These are phyloP conservation scores for Colletotrichum lentis DNA, from an alignment of 2,329 filamentous ascomycete genomes.

Conservation along the genomic window DNA sequence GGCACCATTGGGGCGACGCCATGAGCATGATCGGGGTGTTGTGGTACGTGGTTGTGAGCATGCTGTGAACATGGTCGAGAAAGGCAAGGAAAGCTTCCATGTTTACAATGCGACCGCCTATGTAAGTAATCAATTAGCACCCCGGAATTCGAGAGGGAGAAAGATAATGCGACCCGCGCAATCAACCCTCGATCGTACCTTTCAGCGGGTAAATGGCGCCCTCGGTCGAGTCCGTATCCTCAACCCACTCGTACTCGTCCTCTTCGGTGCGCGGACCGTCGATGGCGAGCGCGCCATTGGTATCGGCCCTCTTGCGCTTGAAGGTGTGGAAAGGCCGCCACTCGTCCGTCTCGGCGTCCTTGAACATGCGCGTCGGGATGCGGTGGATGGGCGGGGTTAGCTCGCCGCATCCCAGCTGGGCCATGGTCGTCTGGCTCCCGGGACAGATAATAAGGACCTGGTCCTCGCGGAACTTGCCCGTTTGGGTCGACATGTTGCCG, in stretches of 20 bases:
- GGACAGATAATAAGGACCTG: constrained; percentile 77
- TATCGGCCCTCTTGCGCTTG: constrained; percentile 62
- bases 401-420: constrained; percentile 88
- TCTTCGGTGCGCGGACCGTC: constrained; percentile 50
- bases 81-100: constrained; percentile 95
- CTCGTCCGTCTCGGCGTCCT: constrained; percentile 80
- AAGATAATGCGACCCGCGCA: not conserved
- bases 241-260: constrained; percentile 77
- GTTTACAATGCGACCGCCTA: constrained; percentile 82
- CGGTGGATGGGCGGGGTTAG: constrained; percentile 89
- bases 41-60: constrained; percentile 90
- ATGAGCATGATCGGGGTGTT: constrained; percentile 95
- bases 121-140: constrained; percentile 36
- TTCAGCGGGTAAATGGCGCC: constrained; percentile 88
- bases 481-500: constrained; percentile 61
- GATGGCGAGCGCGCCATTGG: constrained; percentile 30
- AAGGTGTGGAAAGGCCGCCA: constrained; percentile 80
- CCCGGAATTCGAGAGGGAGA: not conserved
- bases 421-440: constrained; percentile 88
- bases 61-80: constrained; percentile 88
- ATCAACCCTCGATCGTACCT: constrained; percentile 50
- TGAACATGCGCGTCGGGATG: constrained; percentile 94
- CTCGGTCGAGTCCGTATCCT: constrained; percentile 86
- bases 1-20: constrained; percentile 88
- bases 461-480: constrained; percentile 70